Percentiles rank a stretch among this genome's conserved stretches.
Evolutionary conservation across 306 rosid species (phyloP).

Genomic region (Vigna unguiculata): DNA sequence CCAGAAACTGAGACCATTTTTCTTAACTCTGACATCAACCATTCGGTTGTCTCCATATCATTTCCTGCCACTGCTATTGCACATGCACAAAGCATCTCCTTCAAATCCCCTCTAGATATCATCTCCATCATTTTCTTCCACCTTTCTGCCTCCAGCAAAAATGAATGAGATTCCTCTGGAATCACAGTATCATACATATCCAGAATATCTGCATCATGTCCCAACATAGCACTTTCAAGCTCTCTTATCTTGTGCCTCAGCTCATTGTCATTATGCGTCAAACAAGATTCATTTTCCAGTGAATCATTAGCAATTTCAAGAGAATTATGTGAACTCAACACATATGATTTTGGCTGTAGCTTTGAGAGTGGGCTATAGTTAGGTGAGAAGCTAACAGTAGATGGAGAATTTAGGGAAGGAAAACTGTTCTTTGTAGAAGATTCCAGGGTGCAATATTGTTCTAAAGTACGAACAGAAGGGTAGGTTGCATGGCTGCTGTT

Average conservation of each 20-base stretch:
- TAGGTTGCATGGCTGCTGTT: slow-evolving; percentile 52
- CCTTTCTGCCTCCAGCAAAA: slow-evolving; percentile 54
- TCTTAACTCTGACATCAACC: slow-evolving; percentile 70
- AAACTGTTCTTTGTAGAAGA: slow-evolving; percentile 57
- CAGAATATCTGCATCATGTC: slow-evolving; percentile 63
- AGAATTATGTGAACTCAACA: slow-evolving; percentile 44
- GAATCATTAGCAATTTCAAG: slow-evolving; percentile 59
- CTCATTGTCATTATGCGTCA: slow-evolving; percentile 61
- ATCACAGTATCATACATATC: slow-evolving; percentile 44
- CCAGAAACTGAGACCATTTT: slow-evolving; percentile 86
- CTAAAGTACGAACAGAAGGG: slow-evolving; percentile 51
- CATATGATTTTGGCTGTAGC: slow-evolving; percentile 54
- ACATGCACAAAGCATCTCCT: slow-evolving; percentile 75
- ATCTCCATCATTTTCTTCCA: slow-evolving; percentile 67
- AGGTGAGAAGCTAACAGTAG: slow-evolving; percentile 61
- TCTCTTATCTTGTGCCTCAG: slow-evolving; percentile 83
- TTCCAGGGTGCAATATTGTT: slow-evolving; percentile 63
- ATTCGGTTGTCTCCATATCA: slow-evolving; percentile 66
- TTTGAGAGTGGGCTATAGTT: slow-evolving; percentile 67
- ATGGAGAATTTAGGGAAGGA: slow-evolving; percentile 58
- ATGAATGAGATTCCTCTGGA: slow-evolving; percentile 43
- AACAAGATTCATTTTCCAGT: slow-evolving; percentile 61
- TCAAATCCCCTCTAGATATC: slow-evolving; percentile 71
- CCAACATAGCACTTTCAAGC: slow-evolving; percentile 81
- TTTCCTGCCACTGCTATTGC: slow-evolving; percentile 68